Conservation (phyloP, 169 alveolate genomes). For the Perkinsus olseni region DNA sequence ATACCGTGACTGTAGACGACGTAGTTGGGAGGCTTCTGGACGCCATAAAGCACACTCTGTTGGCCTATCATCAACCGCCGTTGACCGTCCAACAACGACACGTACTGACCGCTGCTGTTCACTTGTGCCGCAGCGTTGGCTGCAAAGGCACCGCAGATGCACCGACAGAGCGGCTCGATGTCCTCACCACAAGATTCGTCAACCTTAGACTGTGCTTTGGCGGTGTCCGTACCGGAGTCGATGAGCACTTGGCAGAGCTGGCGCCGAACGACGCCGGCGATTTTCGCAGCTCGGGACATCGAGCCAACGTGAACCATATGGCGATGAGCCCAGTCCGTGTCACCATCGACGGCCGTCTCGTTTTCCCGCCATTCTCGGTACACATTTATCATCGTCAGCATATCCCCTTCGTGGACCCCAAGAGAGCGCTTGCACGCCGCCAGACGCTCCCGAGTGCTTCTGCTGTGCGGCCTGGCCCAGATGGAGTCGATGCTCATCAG, state of each 20-base stretch:
- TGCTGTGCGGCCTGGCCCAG: conserved; percentile 73
- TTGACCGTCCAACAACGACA: not conserved
- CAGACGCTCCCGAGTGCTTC: not conserved
- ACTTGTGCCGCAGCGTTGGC: not conserved
- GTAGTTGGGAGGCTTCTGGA: not conserved
- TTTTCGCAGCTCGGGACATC: not conserved
- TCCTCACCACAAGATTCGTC: not conserved
- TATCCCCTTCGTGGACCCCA: conserved; percentile 77
- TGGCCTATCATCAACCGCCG: not conserved
- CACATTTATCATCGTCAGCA: conserved; percentile 62
- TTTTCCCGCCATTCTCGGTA: conserved; percentile 72
- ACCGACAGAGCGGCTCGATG: not conserved
- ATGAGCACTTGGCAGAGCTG: not conserved
- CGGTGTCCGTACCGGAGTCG: not conserved
- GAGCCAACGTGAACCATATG: not conserved
- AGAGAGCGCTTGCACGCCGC: conserved; percentile 58
- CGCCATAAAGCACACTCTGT: not conserved
- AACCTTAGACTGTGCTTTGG: not conserved
- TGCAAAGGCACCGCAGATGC: not conserved
- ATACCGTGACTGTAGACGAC: not conserved
- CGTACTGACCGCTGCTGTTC: not conserved
- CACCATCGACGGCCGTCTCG: conserved; percentile 4
- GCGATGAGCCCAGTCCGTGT: not conserved
- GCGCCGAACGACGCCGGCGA: not conserved
- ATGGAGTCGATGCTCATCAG: conserved; percentile 72